These are phyloP conservation scores for Phytopythium mirpurense DNA, from an alignment of 352 stramenopile genomes.

Conservation along the genomic window DNA sequence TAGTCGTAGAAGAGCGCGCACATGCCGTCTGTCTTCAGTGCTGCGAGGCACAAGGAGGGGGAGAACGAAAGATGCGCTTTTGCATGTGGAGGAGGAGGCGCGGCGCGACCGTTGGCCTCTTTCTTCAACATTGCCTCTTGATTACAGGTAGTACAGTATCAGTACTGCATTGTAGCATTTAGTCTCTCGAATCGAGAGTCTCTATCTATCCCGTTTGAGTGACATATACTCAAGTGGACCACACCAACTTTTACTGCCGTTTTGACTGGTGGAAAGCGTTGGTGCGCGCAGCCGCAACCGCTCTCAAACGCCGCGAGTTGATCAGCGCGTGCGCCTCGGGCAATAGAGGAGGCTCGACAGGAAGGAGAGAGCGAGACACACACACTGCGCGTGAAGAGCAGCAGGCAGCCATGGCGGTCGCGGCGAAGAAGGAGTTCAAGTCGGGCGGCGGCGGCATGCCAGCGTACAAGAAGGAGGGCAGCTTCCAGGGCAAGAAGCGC, in stretches of 20 bases:
- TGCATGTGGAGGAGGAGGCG: neutral
- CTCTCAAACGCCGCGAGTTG: neutral
- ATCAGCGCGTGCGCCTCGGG: neutral
- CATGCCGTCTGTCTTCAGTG: neutral
- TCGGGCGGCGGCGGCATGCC: conserved; percentile 3
- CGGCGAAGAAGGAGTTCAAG: conserved; percentile 23
- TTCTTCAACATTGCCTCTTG: neutral
- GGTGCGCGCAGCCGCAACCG: neutral
- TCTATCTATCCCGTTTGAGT: too few relatives aligned
- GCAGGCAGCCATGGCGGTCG: conserved; percentile 17
- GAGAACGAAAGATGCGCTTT: too few relatives aligned
- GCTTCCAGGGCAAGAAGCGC: conserved; percentile 60
- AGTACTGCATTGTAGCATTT: too few relatives aligned
- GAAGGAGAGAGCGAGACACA: neutral
- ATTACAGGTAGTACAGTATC: neutral
- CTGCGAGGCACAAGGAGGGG: too few relatives aligned
- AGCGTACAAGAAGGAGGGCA: conserved; percentile 4
- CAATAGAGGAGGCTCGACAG: neutral
- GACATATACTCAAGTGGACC: neutral
- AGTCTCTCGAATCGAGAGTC: too few relatives aligned
- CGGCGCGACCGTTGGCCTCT: too few relatives aligned
- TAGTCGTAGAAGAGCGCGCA: conserved; percentile 83
- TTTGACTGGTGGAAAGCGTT: conserved; percentile 7
- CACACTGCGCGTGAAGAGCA: neutral
- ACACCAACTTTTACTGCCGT: neutral